Conservation (phyloP, 169 alveolate species). For the Babesia gibsoni region DNA sequence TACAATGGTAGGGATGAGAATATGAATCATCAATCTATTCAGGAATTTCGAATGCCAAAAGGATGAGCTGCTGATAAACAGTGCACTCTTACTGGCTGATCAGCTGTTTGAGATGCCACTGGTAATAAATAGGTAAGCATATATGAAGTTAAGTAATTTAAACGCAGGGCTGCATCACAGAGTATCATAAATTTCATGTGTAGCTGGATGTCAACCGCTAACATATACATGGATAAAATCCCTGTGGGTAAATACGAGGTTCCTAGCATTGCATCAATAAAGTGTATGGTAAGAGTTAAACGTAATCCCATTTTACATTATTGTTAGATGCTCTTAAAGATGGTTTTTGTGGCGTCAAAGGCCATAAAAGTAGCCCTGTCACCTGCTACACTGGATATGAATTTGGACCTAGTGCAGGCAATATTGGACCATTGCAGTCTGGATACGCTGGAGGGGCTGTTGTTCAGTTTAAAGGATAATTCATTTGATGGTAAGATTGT, state of each 20-base stretch:
- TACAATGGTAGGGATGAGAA: neutral
- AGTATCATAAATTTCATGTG: neutral
- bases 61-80: neutral
- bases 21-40: neutral
- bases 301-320: neutral
- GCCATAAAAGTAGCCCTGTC: conserved; percentile 17
- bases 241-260: neutral
- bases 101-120: neutral
- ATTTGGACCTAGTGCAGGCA: conserved; percentile 2
- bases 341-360: conserved; percentile 10
- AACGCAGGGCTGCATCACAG: conserved; percentile 1
- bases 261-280: neutral
- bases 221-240: neutral
- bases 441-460: neutral
- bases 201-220: conserved; percentile 1
- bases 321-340: conserved; percentile 4
- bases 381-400: conserved; percentile 16
- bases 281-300: neutral
- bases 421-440: neutral
- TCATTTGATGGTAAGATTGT: neutral
- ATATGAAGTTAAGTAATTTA: neutral
- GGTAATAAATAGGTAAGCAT: neutral
- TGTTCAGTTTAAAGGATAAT: neutral
- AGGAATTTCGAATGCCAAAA: conserved; percentile 16
- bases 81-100: neutral